A percentile compares a stretch with the other conserved stretches of the same genome.
These are phyloP conservation scores for Straminergon stramineum DNA, from an alignment of 225 moss, liverwort and hornwort species.

Conservation along the genomic window DNA sequence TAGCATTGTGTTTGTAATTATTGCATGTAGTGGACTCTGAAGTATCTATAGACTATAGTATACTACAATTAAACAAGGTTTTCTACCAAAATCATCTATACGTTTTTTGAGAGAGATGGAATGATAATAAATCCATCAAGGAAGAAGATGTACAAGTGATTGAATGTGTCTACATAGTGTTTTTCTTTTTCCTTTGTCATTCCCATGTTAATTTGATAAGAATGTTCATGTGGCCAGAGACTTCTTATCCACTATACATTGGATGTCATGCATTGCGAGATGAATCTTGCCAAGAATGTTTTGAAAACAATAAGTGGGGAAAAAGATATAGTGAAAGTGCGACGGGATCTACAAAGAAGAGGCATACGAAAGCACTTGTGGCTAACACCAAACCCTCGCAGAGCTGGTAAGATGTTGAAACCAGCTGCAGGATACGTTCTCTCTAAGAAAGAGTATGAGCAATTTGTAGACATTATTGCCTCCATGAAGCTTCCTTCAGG, in stretches of 20 bases:
- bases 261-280: neutral
- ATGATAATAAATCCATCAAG: too few species aligned
- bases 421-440: neutral
- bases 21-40: too few species aligned
- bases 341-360: neutral
- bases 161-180: too few species aligned
- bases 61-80: too few species aligned
- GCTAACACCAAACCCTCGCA: neutral
- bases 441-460: neutral
- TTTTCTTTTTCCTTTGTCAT: too few species aligned
- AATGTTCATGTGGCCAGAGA: rapidly evolving
- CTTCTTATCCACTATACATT: neutral
- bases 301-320: neutral
- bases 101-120: too few species aligned
- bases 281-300: neutral
- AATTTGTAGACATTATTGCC: neutral
- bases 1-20: too few species aligned
- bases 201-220: rapidly evolving
- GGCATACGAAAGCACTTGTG: neutral
- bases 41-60: too few species aligned
- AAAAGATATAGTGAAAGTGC: neutral
- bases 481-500: neutral
- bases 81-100: too few species aligned
- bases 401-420: neutral
- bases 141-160: too few species aligned